These are phyloP conservation scores for Epichloe typhina DNA, from an alignment of 2,329 filamentous ascomycete genomes.

Conservation along the genomic window DNA sequence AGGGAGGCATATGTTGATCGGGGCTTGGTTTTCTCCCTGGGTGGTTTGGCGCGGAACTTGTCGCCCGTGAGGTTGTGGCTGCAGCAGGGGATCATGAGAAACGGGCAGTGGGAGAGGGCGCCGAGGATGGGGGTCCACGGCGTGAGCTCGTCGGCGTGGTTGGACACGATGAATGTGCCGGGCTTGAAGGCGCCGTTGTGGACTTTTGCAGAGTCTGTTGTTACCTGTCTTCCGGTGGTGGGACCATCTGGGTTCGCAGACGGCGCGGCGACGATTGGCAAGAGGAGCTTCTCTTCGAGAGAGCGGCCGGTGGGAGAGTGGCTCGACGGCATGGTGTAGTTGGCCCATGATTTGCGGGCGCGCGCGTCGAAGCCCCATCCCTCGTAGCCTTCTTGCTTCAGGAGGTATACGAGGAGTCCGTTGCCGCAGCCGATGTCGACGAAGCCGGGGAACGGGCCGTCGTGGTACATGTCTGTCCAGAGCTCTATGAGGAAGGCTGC, in stretches of 20 bases:
- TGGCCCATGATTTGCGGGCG: conserved; percentile 70
- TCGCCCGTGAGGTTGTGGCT: conserved; percentile 74
- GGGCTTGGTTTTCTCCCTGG: conserved; percentile 33
- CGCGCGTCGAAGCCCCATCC: conserved; percentile 92
- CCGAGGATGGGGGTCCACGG: conserved; percentile 90
- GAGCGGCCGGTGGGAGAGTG: conserved; percentile 17
- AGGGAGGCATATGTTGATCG: conserved; percentile 72
- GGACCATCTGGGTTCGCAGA: not conserved
- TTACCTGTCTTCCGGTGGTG: no score
- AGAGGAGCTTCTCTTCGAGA: conserved; percentile 34
- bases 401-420: conserved; percentile 73
- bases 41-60: conserved; percentile 53
- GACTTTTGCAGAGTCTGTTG: conserved; percentile 11
- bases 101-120: conserved; percentile 60
- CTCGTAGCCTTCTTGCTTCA: conserved; percentile 64
- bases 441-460: conserved; percentile 61
- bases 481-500: conserved; percentile 86
- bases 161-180: conserved; percentile 86
- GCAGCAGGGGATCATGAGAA: conserved; percentile 91
- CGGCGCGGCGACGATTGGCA: conserved; percentile 28
- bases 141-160: conserved; percentile 93
- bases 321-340: conserved; percentile 37
- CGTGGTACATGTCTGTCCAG: conserved; percentile 70
- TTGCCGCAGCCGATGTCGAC: conserved; percentile 96
- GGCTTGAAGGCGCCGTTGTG: conserved; percentile 54